Evolutionary conservation across 495 filamentous ascomycete genomes (phyloP).

Genomic region (Stereocaulon alpinum): DNA sequence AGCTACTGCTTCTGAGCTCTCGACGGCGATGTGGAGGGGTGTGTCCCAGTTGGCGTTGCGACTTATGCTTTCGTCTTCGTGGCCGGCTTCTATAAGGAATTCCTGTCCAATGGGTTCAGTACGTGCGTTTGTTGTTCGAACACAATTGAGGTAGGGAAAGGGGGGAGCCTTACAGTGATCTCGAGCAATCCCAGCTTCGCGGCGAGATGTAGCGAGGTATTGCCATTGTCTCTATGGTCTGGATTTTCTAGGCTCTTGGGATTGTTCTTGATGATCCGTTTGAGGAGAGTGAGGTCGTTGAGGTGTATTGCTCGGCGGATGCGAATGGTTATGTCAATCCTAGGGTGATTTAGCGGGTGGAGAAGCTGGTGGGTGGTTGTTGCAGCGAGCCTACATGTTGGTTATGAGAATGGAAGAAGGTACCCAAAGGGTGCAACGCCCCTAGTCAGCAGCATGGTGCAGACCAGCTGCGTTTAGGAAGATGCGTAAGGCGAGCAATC

Average conservation of each 20-base stretch:
- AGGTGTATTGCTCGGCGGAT: constrained; percentile 63
- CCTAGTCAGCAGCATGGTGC: neutral
- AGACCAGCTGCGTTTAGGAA: neutral
- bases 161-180: constrained; percentile 38
- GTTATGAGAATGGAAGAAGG: neutral
- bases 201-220: constrained; percentile 71
- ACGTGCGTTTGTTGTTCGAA: neutral
- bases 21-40: constrained; percentile 49
- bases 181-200: constrained; percentile 54
- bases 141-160: neutral
- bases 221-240: constrained; percentile 47
- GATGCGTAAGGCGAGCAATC: neutral
- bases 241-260: constrained; percentile 60
- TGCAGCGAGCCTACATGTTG: constrained; percentile 6
- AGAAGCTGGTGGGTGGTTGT: neutral
- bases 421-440: neutral
- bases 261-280: constrained; percentile 62
- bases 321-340: constrained; percentile 56
- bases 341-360: constrained; percentile 21
- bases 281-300: constrained; percentile 58
- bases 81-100: constrained; percentile 22
- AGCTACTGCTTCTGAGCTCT: constrained; percentile 48
- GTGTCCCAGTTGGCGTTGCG: constrained; percentile 65
- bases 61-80: constrained; percentile 40
- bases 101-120: constrained; percentile 5